Conservation (phyloP, 768 basidiomycete genomes). For the Heimioporus sp. region DNA sequence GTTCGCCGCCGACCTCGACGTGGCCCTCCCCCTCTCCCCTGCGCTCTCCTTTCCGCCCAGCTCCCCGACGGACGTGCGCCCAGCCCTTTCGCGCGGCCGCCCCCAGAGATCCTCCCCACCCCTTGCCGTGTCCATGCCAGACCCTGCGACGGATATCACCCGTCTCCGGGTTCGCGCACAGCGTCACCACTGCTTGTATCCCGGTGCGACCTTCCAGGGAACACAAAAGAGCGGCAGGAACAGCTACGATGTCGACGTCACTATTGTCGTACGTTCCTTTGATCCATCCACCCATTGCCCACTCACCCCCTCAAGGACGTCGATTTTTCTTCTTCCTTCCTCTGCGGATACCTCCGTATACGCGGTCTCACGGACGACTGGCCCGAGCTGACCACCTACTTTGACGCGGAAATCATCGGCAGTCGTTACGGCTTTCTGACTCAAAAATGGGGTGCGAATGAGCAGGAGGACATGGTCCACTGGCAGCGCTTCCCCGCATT, state of each 20-base stretch:
- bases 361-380: constrained; percentile 90
- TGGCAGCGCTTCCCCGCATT: constrained; percentile 95
- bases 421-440: constrained; percentile 89
- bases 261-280: constrained; percentile 71
- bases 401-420: constrained; percentile 95
- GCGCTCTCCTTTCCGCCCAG: constrained; percentile 13
- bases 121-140: constrained; percentile 27
- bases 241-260: constrained; percentile 92
- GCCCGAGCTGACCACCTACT: constrained; percentile 95
- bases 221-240: constrained; percentile 94
- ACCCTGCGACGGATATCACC: constrained; percentile 74
- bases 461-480: constrained; percentile 90
- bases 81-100: constrained; percentile 7
- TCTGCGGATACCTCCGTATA: constrained; percentile 93
- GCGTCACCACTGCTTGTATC: constrained; percentile 77
- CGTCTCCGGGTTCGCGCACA: constrained; percentile 70
- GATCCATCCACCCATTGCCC: not conserved
- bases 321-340: constrained; percentile 78
- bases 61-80: constrained; percentile 4
- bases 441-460: constrained; percentile 85
- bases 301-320: constrained; percentile 61
- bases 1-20: constrained; percentile 37
- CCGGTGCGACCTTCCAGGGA: constrained; percentile 85
- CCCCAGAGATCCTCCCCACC: constrained; percentile 8
- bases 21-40: constrained; percentile 20